phyloP scores from a whole-genome alignment of 106 monocot species.

The Dendrobium nobile region DNA sequence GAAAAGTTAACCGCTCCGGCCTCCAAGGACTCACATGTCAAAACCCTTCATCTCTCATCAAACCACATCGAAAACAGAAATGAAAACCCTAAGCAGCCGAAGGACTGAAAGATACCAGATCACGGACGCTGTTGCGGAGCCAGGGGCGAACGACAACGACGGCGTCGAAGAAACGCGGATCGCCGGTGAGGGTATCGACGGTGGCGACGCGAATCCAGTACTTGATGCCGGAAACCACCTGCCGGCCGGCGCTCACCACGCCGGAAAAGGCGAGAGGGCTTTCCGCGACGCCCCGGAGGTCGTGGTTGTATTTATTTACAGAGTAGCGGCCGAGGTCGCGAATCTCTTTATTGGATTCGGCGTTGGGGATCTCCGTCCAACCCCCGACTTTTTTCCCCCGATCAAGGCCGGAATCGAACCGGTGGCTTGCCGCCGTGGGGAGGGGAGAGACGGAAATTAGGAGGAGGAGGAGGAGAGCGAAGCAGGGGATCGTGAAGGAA shows the following conservation, averaged over 20 bases:
- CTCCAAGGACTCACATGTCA: no score
- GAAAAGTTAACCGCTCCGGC: no score
- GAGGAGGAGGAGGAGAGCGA: conserved; percentile 8
- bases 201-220: conserved; percentile 25
- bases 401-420: background rate
- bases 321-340: conserved; percentile 34
- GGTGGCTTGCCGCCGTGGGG: background rate
- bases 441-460: background rate
- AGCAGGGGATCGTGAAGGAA: background rate
- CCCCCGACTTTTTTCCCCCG: conserved; percentile 16
- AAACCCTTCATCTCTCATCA: background rate
- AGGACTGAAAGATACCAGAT: conserved; percentile 36
- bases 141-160: conserved; percentile 53
- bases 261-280: conserved; percentile 14
- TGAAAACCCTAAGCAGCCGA: background rate
- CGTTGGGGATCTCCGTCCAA: conserved; percentile 22
- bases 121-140: background rate
- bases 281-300: background rate
- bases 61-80: background rate
- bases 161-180: conserved; percentile 26
- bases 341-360: conserved; percentile 23
- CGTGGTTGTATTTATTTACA: conserved; percentile 31
- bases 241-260: conserved; percentile 22
- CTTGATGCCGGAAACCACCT: conserved; percentile 39
- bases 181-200: background rate